Percentiles rank a stretch among this genome's conserved stretches.
These are phyloP conservation scores for Chernovozyma sophiae-reginae DNA, from an alignment of 1,139 yeast species.

Conservation along the genomic window DNA sequence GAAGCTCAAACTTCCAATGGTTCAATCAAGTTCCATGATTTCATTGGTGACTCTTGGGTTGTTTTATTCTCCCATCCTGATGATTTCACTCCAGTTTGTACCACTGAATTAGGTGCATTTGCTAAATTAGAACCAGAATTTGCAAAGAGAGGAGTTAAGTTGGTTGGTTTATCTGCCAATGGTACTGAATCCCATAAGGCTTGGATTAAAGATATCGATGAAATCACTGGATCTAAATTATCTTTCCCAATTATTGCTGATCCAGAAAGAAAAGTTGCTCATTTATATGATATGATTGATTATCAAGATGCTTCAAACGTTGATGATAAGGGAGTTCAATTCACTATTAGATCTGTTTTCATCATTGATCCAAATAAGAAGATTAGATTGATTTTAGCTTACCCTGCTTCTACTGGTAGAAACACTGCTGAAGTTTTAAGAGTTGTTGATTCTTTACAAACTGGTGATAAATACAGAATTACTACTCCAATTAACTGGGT, in stretches of 20 bases:
- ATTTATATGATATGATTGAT: constrained; percentile 80
- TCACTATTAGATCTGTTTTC: constrained; percentile 84
- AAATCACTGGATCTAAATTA: constrained; percentile 66
- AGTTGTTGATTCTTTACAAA: constrained; percentile 80
- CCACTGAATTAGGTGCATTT: constrained; percentile 91
- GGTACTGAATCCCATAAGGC: constrained; percentile 68
- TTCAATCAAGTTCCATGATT: constrained; percentile 74
- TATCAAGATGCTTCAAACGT: constrained; percentile 57
- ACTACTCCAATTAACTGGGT: constrained; percentile 80
- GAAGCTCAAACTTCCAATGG: constrained; percentile 75
- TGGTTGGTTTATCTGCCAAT: constrained; percentile 83
- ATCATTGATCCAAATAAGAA: constrained; percentile 85
- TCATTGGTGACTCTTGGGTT: constrained; percentile 77
- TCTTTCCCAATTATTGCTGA: constrained; percentile 88
- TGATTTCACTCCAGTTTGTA: constrained; percentile 92
- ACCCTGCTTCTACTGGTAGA: constrained; percentile 92
- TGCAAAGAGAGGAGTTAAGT: constrained; percentile 71
- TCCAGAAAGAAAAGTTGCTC: constrained; percentile 73
- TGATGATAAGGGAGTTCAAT: constrained; percentile 54
- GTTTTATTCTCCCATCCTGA: constrained; percentile 90
- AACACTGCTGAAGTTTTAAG: constrained; percentile 85
- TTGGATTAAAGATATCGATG: constrained; percentile 89
- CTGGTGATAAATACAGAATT: constrained; percentile 72
- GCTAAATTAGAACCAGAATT: constrained; percentile 83
- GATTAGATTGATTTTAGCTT: constrained; percentile 74